Percentiles rank a stretch among this genome's conserved stretches.
Conservation (phyloP, 192 early-diverging fungal species). For the Backusella australiensis region DNA sequence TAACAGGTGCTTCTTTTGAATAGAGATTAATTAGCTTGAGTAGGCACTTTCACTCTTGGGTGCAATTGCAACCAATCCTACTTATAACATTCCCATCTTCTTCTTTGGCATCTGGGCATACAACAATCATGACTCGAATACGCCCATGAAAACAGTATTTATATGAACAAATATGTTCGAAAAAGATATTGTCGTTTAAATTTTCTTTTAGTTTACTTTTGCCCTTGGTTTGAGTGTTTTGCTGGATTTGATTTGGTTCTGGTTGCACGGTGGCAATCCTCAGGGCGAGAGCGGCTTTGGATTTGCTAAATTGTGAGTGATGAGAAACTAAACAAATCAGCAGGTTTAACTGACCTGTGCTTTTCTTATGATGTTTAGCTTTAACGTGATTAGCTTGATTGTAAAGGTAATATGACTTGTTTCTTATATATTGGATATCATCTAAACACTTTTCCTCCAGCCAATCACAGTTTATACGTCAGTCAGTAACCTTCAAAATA, state of each 20-base stretch:
- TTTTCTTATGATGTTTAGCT: slow-evolving; percentile 23
- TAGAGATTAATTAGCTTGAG: background rate
- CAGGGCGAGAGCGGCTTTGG: slow-evolving; percentile 41
- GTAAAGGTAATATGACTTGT: slow-evolving; percentile 29
- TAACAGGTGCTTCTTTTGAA: background rate
- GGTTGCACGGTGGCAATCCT: slow-evolving; percentile 39
- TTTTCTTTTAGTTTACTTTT: slow-evolving; percentile 42
- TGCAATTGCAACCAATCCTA: slow-evolving; percentile 42
- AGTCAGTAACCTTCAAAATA: slow-evolving; percentile 42
- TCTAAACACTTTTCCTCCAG: slow-evolving; percentile 19
- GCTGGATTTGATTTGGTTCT: slow-evolving; percentile 47
- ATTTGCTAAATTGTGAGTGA: slow-evolving; percentile 27
- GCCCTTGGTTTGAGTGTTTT: slow-evolving; percentile 45
- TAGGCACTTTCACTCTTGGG: slow-evolving; percentile 49
- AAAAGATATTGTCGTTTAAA: background rate
- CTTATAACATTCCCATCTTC: slow-evolving; percentile 51
- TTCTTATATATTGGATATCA: background rate
- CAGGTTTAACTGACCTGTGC: background rate
- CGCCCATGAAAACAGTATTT: slow-evolving; percentile 48
- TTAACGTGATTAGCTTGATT: slow-evolving; percentile 38
- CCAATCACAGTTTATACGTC: slow-evolving; percentile 48
- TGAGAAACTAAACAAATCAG: slow-evolving; percentile 4
- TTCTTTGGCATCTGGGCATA: slow-evolving; percentile 54
- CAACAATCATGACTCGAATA: slow-evolving; percentile 47
- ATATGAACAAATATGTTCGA: background rate